A percentile compares a stretch with the other conserved stretches of the same genome.
These are phyloP conservation scores for Phylloporus sp. DNA, from an alignment of 768 basidiomycete species.

Conservation along the genomic window DNA sequence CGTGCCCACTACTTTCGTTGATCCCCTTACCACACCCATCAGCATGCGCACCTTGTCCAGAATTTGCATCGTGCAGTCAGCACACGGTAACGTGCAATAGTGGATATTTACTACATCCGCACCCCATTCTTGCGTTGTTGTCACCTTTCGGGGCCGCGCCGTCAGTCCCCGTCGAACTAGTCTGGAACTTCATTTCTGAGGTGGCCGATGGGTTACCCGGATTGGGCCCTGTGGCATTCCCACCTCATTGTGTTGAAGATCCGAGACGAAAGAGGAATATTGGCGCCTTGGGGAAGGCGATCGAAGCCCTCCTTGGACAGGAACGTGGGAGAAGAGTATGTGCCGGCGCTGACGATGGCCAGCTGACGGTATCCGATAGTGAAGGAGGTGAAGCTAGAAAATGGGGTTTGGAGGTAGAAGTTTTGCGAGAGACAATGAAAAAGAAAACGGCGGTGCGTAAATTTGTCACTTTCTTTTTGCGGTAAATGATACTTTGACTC, in stretches of 20 bases:
- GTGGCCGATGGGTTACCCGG: constrained; percentile 67
- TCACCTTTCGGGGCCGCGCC: constrained; percentile 37
- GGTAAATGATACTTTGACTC: constrained; percentile 18
- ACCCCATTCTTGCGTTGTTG: constrained; percentile 47
- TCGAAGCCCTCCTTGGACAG: constrained; percentile 58
- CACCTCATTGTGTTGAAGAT: constrained; percentile 74
- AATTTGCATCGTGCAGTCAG: constrained; percentile 58
- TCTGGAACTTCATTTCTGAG: constrained; percentile 45
- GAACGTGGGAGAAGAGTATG: constrained; percentile 65
- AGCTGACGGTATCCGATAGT: constrained; percentile 31
- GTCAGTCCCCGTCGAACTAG: constrained; percentile 35
- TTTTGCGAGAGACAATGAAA: constrained; percentile 53
- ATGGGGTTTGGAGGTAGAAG: constrained; percentile 67
- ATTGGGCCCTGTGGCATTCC: constrained; percentile 70
- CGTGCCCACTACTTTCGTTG: constrained; percentile 52
- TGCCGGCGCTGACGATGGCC: constrained; percentile 39
- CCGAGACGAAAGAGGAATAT: constrained; percentile 69
- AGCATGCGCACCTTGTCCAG: constrained; percentile 67
- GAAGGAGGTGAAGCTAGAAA: constrained; percentile 68
- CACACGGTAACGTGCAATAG: constrained; percentile 58
- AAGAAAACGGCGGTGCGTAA: constrained; percentile 49
- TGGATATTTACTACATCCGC: constrained; percentile 62
- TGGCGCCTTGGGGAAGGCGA: constrained; percentile 65
- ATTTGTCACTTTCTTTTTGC: constrained; percentile 5
- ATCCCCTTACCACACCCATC: constrained; percentile 55